These are phyloP conservation scores for Ganoderma leucocontextum DNA, from an alignment of 1,284 basidiomycete species.

Conservation along the genomic window DNA sequence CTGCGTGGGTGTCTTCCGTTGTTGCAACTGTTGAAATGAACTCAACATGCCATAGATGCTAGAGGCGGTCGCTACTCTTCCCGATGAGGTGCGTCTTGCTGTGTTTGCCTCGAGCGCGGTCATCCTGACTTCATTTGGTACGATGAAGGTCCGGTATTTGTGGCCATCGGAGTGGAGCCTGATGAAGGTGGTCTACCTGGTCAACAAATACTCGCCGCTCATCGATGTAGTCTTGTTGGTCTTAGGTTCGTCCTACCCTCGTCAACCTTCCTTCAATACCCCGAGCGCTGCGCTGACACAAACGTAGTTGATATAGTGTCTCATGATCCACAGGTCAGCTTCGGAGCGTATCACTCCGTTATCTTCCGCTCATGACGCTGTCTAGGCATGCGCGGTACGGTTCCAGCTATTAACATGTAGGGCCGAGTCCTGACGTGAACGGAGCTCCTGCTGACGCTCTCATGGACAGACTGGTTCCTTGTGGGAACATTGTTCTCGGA, in stretches of 20 bases:
- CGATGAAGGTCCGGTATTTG: neutral
- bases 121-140: neutral
- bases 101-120: too few relatives aligned
- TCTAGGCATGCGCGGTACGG: neutral
- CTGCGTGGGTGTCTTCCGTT: neutral
- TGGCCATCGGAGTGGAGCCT: slow-evolving; percentile 8
- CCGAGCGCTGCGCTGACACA: neutral
- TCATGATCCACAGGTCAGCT: neutral
- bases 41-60: neutral
- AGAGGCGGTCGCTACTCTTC: slow-evolving; percentile 2
- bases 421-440: neutral
- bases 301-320: neutral
- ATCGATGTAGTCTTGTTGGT: neutral
- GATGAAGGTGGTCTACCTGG: slow-evolving; percentile 6
- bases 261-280: too few relatives aligned
- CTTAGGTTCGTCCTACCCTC: neutral
- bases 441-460: too few relatives aligned
- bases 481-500: slow-evolving; percentile 5
- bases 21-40: neutral
- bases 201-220: slow-evolving; percentile 8
- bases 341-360: fast-evolving
- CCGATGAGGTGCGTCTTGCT: slow-evolving; percentile 6
- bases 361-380: neutral
- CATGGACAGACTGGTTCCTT: neutral
- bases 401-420: slow-evolving; percentile 1